Percentiles rank a stretch among this genome's conserved stretches.
phyloP scores from a whole-genome alignment of 2,329 filamentous ascomycete genomes.

The Cryphonectria carpinicola region DNA sequence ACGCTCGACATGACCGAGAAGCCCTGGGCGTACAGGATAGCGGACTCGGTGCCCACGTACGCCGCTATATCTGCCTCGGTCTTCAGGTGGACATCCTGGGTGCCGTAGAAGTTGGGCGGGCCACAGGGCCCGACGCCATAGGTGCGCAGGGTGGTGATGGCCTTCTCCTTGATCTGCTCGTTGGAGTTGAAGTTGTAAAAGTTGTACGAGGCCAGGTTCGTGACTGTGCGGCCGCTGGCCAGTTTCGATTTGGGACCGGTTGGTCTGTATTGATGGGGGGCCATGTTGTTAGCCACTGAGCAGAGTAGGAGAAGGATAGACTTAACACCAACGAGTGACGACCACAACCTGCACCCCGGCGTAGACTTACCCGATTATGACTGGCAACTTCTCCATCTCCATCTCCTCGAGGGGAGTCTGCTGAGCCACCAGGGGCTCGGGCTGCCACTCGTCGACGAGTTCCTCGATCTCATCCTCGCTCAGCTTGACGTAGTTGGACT shows the following conservation, averaged over 20 bases:
- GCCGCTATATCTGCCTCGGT: constrained; percentile 91
- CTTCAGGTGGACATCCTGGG: constrained; percentile 97
- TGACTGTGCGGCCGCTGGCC: constrained; percentile 84
- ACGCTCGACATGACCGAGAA: constrained; percentile 98
- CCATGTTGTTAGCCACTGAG: background rate
- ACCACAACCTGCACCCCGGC: background rate
- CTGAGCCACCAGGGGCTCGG: constrained; percentile 82
- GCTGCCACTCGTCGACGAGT: constrained; percentile 93
- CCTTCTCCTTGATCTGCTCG: constrained; percentile 91
- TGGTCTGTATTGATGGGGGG: constrained; percentile 57
- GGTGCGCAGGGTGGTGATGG: constrained; percentile 87
- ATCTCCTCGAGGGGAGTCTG: constrained; percentile 75
- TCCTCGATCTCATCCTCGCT: constrained; percentile 97
- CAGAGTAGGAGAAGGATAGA: background rate
- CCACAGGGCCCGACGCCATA: constrained; percentile 98
- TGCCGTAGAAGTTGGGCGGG: constrained; percentile 96
- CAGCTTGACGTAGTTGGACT: constrained; percentile 86
- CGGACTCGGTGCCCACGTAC: constrained; percentile 83
- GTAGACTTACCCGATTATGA: constrained; percentile 77
- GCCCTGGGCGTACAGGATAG: constrained; percentile 93
- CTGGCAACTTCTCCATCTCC: constrained; percentile 82
- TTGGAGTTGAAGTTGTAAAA: constrained; percentile 97
- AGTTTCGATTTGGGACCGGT: constrained; percentile 91
- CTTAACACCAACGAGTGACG: background rate
- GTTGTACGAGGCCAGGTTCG: constrained; percentile 93